Evolutionary conservation across 306 rosid genomes (phyloP).

Genomic region (Clitoria ternatea): DNA sequence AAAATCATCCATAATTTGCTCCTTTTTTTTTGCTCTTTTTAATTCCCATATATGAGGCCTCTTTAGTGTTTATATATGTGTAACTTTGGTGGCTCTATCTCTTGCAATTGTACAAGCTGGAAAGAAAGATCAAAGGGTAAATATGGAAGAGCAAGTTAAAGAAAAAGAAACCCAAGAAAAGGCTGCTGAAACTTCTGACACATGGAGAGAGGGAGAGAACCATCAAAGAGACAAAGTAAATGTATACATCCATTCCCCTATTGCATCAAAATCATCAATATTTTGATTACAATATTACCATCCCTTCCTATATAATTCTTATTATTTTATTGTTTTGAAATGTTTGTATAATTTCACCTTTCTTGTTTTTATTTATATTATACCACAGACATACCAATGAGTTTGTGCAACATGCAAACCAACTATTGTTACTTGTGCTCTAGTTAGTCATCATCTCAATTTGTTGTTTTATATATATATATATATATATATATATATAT

Average conservation of each 20-base stretch:
- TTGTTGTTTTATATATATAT: no score
- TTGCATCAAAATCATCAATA: constrained; percentile 78
- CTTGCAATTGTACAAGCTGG: constrained; percentile 43
- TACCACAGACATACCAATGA: constrained; percentile 47
- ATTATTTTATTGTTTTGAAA: constrained; percentile 57
- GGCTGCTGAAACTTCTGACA: constrained; percentile 61
- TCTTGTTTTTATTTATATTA: constrained; percentile 27
- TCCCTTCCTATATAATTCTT: constrained; percentile 35
- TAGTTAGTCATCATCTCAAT: constrained; percentile 24
- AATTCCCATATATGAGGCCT: constrained; percentile 16
- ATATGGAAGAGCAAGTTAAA: constrained; percentile 19
- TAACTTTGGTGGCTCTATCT: constrained; percentile 30
- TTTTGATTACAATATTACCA: constrained; percentile 40
- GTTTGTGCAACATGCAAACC: constrained; percentile 62
- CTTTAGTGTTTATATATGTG: no score
- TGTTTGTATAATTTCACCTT: constrained; percentile 49
- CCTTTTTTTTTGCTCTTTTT: constrained; percentile 36
- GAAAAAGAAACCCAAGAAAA: constrained; percentile 23
- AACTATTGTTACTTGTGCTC: constrained; percentile 38
- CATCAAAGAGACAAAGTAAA: constrained; percentile 52
- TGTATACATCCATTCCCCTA: no score
- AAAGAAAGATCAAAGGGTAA: constrained; percentile 34
- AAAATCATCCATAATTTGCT: constrained; percentile 38
- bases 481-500: no score
- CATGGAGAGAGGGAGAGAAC: constrained; percentile 36